Evolutionary conservation across 176 grass and related monocot genomes (phyloP), one percentile per base, ranked within the genome.

Genomic region (Tuctoria greenei): DNA sequence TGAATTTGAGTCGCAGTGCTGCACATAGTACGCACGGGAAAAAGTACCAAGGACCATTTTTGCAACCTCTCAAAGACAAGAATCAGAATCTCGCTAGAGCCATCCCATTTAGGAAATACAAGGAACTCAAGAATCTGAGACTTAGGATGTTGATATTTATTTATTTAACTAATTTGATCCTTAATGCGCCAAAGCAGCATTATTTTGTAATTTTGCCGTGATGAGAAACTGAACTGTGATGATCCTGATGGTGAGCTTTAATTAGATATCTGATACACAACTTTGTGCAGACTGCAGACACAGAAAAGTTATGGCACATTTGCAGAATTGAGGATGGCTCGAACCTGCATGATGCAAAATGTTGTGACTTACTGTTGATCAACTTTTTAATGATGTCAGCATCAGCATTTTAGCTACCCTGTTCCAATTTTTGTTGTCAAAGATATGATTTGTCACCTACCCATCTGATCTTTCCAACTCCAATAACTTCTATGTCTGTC

Each of bases 41-140:
- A 40, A 49, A 10, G 16, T 38, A 27, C 14, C 31, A 62, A 34
- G 24, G 55, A 61, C 15, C 28, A 39, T 52, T 23, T 23, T 71
- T 61, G 42, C 7, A 21, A 21, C 62, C 24, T 12, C 20, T 18
- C 42, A 13, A 17, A 4, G n/a, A 36, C 54, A 45, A 44, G 82
- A 72, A 72, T 63, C 40, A 42, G 17, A 23, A 74, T 61, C 46
- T 59, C 31, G 9, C 38, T 39, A 23, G 55, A 80, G 66, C 23
- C 61, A 4, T 67, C 25, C 52, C 40, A 74, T 61, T 60, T 35
- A 4, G 20, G 28, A 75, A 38, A 7, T 8, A 1, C 2, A 75
- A 52, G 9, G 31, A 68, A 15, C 44, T 36, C 38, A 71, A 78
- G 60, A 66, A 80, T 84, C 76, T 75, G 47, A 45, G 38, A 75